phyloP scores from a whole-genome alignment of 495 filamentous ascomycete species.

The Penicillium steckii region DNA sequence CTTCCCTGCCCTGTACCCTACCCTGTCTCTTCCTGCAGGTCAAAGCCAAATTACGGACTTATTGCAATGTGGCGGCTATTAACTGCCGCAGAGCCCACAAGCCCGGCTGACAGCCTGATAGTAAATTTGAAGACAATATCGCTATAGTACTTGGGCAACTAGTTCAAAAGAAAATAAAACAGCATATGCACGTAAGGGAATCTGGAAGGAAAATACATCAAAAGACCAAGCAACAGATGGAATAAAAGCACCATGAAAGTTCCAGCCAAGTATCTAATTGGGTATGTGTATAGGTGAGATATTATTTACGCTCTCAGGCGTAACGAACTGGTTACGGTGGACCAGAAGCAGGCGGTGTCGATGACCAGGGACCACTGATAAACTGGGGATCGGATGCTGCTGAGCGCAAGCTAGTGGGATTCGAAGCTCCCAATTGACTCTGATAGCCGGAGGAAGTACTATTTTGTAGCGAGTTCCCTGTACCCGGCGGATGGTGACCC shows the following conservation, averaged over 20 bases:
- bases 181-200: neutral
- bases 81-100: too few relatives aligned
- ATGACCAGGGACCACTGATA: conserved; percentile 27
- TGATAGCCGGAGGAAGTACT: neutral
- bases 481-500: neutral
- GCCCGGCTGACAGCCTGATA: neutral
- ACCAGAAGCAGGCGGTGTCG: conserved; percentile 13
- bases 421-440: neutral
- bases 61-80: too few relatives aligned
- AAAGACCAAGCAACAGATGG: neutral
- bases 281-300: neutral
- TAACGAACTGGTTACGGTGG: neutral
- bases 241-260: too few relatives aligned
- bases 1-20: too few relatives aligned
- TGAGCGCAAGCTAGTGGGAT: neutral
- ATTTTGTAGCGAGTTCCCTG: neutral
- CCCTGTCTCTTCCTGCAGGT: too few relatives aligned
- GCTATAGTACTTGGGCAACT: neutral
- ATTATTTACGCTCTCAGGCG: neutral
- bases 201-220: neutral
- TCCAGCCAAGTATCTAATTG: too few relatives aligned
- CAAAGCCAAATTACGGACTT: too few relatives aligned
- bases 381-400: conserved; percentile 19
- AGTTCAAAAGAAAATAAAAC: neutral
- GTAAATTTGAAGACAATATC: neutral